Conservation (phyloP, 176 grass and related monocot species). For the Chrysopogon serrulatus region DNA sequence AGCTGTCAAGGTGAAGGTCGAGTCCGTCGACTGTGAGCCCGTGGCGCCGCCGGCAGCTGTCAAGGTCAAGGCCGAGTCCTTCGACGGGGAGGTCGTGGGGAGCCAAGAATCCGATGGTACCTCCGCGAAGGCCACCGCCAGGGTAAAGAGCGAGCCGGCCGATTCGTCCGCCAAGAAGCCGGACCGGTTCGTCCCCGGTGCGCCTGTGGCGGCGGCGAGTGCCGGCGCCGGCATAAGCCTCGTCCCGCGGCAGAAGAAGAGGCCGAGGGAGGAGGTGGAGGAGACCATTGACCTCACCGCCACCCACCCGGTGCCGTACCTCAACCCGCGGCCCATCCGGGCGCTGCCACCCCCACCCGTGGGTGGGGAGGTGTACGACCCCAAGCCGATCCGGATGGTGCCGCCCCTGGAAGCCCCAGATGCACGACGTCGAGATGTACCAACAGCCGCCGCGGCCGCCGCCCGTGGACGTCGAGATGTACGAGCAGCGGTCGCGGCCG, state of each 20-base stretch:
- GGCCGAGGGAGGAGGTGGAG: neutral
- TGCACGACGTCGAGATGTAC: neutral
- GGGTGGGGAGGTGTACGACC: neutral
- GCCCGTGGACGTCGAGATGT: neutral
- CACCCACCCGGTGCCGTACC: constrained; percentile 50
- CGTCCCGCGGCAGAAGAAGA: constrained; percentile 31
- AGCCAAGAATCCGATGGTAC: neutral
- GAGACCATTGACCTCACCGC: constrained; percentile 23
- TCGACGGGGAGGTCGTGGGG: neutral
- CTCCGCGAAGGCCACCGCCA: neutral
- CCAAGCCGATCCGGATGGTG: neutral
- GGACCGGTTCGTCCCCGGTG: neutral
- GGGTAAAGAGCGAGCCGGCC: neutral
- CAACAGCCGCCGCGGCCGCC: constrained; percentile 2
- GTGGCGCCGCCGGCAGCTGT: neutral
- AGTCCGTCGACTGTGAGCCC: neutral
- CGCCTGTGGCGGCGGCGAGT: neutral
- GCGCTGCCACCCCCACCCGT: constrained; percentile 31
- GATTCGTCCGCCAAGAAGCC: neutral
- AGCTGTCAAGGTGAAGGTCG: neutral
- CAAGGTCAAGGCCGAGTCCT: neutral
- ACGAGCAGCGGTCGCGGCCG: neutral
- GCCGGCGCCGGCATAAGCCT: constrained; percentile 20
- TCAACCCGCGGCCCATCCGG: constrained; percentile 71
- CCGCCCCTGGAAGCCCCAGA: neutral